Percentiles rank a stretch among this genome's conserved stretches.
These are phyloP conservation scores for Polytolypa hystricis DNA, from an alignment of 2,329 filamentous ascomycete genomes.

Conservation along the genomic window DNA sequence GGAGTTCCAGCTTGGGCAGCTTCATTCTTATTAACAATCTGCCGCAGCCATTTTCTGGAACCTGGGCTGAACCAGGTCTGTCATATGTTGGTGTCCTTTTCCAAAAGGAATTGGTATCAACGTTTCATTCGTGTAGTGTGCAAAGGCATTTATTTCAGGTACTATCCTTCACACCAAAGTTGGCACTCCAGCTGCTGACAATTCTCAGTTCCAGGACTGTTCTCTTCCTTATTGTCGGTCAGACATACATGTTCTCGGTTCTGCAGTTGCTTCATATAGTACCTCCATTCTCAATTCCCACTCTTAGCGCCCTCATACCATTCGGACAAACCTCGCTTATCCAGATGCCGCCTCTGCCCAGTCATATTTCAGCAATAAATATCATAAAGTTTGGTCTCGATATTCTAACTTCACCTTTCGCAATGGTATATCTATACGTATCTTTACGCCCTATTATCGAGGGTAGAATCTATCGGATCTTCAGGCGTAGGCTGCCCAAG, in stretches of 20 bases:
- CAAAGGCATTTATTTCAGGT: conserved; percentile 9
- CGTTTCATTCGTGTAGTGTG: conserved; percentile 19
- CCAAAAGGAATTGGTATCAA: conserved; percentile 17
- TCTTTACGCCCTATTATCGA: conserved; percentile 29
- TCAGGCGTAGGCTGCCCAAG: conserved; percentile 32
- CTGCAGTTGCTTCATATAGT: conserved; percentile 33
- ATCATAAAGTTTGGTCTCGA: conserved; percentile 18
- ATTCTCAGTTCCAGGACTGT: conserved; percentile 22
- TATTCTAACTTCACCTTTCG: conserved; percentile 25
- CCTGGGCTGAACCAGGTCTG: conserved; percentile 21
- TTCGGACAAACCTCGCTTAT: conserved; percentile 26
- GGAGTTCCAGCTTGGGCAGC: conserved; percentile 31
- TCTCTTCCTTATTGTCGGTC: conserved; percentile 28
- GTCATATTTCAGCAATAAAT: conserved; percentile 18
- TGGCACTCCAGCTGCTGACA: conserved; percentile 11
- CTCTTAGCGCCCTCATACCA: conserved; percentile 24
- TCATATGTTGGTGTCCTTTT: conserved; percentile 16
- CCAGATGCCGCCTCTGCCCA: conserved; percentile 21
- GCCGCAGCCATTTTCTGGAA: conserved; percentile 28
- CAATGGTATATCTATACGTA: conserved; percentile 25
- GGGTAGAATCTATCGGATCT: conserved; percentile 29
- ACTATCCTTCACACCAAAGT: neutral
- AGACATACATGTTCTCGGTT: conserved; percentile 33
- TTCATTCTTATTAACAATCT: conserved; percentile 27
- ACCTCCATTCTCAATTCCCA: conserved; percentile 22